These are phyloP conservation scores for Fusarium annulatum DNA, from an alignment of 2,329 filamentous ascomycete species.

Conservation along the genomic window DNA sequence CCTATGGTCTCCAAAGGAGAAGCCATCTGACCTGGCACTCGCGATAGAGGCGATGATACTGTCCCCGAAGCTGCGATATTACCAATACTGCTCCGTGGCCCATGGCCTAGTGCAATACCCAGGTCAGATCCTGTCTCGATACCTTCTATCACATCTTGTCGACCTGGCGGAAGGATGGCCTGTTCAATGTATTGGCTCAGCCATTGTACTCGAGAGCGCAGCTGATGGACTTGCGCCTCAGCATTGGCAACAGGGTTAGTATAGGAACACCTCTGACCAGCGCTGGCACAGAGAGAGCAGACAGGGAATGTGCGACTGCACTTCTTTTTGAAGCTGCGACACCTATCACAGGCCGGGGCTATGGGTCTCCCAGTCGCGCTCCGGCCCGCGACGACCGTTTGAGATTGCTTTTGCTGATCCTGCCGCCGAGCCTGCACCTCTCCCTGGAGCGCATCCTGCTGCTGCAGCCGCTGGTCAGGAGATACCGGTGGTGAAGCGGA, in stretches of 20 bases:
- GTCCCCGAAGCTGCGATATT: slow-evolving; percentile 1
- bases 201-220: slow-evolving; percentile 56
- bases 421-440: slow-evolving; percentile 35
- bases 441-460: slow-evolving; percentile 13
- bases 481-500: slow-evolving; percentile 44
- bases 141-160: slow-evolving; percentile 45
- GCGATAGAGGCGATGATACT: slow-evolving; percentile 25
- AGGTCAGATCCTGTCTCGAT: slow-evolving; percentile 53
- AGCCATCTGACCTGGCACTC: slow-evolving; percentile 23
- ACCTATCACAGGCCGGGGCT: slow-evolving; percentile 53
- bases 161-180: slow-evolving; percentile 39
- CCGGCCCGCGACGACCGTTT: neutral
- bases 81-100: neutral
- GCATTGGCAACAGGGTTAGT: slow-evolving; percentile 48
- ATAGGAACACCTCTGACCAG: slow-evolving; percentile 53
- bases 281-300: slow-evolving; percentile 54
- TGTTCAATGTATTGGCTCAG: slow-evolving; percentile 53
- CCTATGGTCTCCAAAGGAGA: slow-evolving; percentile 27
- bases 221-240: slow-evolving; percentile 49
- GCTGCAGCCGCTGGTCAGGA: slow-evolving; percentile 26
- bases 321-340: slow-evolving; percentile 59
- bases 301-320: slow-evolving; percentile 56
- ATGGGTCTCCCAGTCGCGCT: slow-evolving; percentile 17
- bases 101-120: slow-evolving; percentile 13
- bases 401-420: slow-evolving; percentile 15